A percentile compares a stretch with the other conserved stretches of the same genome.
phyloP scores from a whole-genome alignment of 768 basidiomycete genomes.

The Gymnopilus dilepis region DNA sequence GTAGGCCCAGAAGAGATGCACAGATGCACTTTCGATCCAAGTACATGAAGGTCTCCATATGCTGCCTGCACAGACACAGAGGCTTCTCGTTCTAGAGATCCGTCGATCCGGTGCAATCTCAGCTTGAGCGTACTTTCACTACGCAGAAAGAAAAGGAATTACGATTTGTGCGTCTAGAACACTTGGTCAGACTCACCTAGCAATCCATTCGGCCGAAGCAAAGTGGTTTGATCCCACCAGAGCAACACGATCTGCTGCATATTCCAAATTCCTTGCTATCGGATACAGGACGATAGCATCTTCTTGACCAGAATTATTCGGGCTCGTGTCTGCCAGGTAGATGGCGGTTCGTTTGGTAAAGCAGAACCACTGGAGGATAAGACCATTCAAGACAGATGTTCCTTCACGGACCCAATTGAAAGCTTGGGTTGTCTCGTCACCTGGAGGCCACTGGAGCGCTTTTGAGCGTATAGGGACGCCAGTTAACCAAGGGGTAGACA shows the following conservation, averaged over 20 bases:
- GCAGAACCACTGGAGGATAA: constrained; percentile 18
- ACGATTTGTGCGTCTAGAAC: not conserved
- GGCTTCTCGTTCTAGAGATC: constrained; percentile 13
- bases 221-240: constrained; percentile 13
- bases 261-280: constrained; percentile 13
- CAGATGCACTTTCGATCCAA: constrained; percentile 12
- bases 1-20: constrained; percentile 18
- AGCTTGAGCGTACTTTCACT: constrained; percentile 16
- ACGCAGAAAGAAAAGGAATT: not conserved
- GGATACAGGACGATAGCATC: constrained; percentile 7
- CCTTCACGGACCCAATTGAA: constrained; percentile 19
- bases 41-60: constrained; percentile 21
- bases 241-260: constrained; percentile 17
- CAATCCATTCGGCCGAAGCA: constrained; percentile 16
- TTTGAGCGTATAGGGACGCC: not conserved
- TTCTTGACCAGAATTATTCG: not conserved
- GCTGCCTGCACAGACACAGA: constrained; percentile 16
- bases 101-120: constrained; percentile 17
- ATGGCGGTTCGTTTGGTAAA: constrained; percentile 14
- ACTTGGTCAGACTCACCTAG: not conserved
- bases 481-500: not conserved
- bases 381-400: constrained; percentile 15
- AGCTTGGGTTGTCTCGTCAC: constrained; percentile 10
- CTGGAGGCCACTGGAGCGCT: constrained; percentile 13
- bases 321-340: constrained; percentile 12